Base-by-base conservation (phyloP, 441 rosid genomes). In the Euphorbia celastroides region DNA sequence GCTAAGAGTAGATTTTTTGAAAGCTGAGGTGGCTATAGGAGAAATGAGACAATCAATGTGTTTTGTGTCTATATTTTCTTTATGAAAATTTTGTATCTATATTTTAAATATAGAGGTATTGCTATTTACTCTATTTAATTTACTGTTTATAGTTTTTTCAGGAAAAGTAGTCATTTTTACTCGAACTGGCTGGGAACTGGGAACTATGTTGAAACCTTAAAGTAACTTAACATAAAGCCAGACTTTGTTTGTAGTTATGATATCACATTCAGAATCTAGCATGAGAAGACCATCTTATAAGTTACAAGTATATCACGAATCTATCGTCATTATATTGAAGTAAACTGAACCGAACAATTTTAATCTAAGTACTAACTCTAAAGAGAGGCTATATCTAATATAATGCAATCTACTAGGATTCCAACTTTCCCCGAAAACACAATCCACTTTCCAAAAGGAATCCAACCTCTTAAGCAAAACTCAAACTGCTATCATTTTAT, bases 401-500 rank as follows among this genome's bases (percentile, higher is more conserved):
- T 22, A 5, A 46, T 57, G 60, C 23, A 63, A 50, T 50, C 72
- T 65, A 73, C 23, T 17, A 27, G 57, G 71, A 41, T 60, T 60
- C 67, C 64, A 34, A 62, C 17, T 64, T 57, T 46, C 41, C 17
- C 44, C 5, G 14, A 16, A 36, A 38, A 36, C 23, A 67, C 36
- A 72, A 57, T 67, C 57, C 64, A 66, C 62, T 66, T 42, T 60
- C 75, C 78, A 75, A 54, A 55, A 57, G 80, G 70, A 74, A 73
- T 73, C 78, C 73, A 52, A 77, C 36, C 71, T 72, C 71, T 64
- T 22, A 73, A 67, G 71, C 67, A 70, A 77, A 80, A 73, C 75
- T 73, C 77, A 60, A 78, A 71, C 75, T 16, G n/a, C 31, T 60
- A 82, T 80, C 79, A 82, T 82, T 64, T 70, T 77, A 79, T 75